Evolutionary conservation across 352 stramenopile species (phyloP).

Genomic region (Phytophthora citrophthora): DNA sequence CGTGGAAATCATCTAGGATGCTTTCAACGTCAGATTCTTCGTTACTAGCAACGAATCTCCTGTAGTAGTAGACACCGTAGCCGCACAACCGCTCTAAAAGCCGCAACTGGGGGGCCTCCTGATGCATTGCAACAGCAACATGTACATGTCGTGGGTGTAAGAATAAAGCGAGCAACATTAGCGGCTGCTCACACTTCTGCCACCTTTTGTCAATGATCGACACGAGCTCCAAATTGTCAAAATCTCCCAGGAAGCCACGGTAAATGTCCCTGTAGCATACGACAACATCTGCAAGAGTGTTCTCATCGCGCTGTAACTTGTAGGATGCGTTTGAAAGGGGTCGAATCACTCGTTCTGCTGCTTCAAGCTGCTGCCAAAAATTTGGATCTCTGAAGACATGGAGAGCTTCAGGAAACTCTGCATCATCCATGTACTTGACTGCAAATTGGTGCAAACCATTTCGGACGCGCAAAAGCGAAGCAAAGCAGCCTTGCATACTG

Average conservation of each 20-base stretch:
- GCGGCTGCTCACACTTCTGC: too few species aligned
- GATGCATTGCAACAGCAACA: too few species aligned
- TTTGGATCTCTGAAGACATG: neutral
- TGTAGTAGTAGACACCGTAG: slow-evolving; percentile 10
- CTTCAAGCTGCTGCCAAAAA: neutral
- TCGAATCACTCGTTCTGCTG: neutral
- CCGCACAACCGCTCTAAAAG: slow-evolving; percentile 3
- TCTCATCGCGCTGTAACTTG: neutral
- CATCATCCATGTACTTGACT: neutral
- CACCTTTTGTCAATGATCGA: too few species aligned
- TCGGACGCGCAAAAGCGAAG: neutral
- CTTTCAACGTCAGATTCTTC: neutral
- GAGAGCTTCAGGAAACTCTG: neutral
- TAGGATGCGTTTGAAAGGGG: neutral
- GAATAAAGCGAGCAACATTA: too few species aligned
- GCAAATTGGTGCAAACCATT: slow-evolving; percentile 1
- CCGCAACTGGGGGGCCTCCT: too few species aligned
- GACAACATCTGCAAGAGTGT: neutral
- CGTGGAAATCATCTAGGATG: slow-evolving; percentile 1
- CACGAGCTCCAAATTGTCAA: too few species aligned
- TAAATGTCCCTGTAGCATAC: neutral
- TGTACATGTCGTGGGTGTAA: too few species aligned
- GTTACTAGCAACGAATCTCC: neutral
- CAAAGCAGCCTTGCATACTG: neutral
- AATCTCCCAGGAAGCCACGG: too few species aligned